Evolutionary conservation across 192 early-diverging fungal species (phyloP), one percentile per base, ranked within the genome.

Genomic region (Coemansia sp.): DNA sequence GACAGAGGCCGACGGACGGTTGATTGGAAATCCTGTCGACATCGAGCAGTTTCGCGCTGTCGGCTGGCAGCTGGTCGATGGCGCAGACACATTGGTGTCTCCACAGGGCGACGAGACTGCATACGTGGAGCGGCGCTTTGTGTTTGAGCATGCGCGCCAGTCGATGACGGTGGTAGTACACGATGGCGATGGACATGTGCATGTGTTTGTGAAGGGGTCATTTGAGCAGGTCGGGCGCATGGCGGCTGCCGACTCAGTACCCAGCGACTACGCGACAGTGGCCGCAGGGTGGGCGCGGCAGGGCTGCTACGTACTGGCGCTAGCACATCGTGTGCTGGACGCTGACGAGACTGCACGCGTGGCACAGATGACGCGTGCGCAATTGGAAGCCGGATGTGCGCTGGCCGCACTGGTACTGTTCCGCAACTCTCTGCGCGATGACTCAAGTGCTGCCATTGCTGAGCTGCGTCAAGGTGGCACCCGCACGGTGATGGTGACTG

Each of bases 401-500:
- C 75, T 87, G 50, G 59, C 81, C 9, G 89, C 88, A 7, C 83
- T 93, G 54, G 67, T 91, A 4, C 65, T 92, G 67, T 92, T 93
- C 67, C 75, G 89, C 21, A 93, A 93, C 76, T 84, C 83, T 77
- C 78, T 93, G 27, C 91, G 92, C 68, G 68, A 71, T 6, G 89
- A 92, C 71, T 91, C 92, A 0, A 58, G 67, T 3, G 82, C 81
- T 12, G 88, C 89, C 12, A 85, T 94, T 41, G 68, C 80, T 12
- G 83, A 88, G 55, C 81, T 94, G 28, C 81, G 88, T 49, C 73
- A 60, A 12, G 92, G 89, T 16, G 87, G 82, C 30, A 85, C 84
- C 8, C 83, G 92, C 21, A 82, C 84, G 0, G 88, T 93, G 10
- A 93, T 93, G 92, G 87, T 93, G 54, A 92, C 92, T 1, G 92